These are phyloP conservation scores for Blastobotrys niveus DNA, from an alignment of 1,139 yeast species.

Conservation along the genomic window DNA sequence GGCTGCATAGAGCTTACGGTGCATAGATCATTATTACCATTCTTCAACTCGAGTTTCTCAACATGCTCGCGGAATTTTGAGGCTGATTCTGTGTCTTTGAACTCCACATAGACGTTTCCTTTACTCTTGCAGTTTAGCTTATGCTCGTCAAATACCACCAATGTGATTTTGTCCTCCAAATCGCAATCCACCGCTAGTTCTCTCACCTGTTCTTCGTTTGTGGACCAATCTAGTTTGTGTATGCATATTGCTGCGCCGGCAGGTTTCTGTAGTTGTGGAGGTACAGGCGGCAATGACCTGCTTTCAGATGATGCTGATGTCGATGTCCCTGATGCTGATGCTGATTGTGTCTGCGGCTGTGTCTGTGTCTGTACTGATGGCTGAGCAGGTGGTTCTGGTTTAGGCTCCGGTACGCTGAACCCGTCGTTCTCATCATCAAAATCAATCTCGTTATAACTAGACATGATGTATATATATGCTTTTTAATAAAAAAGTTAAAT, in stretches of 20 bases:
- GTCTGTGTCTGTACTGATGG: constrained; percentile 1
- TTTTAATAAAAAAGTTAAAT: neutral
- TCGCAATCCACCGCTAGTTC: constrained; percentile 29
- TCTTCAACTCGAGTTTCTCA: neutral
- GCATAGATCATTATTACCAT: neutral
- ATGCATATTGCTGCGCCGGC: constrained; percentile 2
- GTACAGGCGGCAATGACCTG: neutral
- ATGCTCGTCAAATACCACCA: constrained; percentile 31
- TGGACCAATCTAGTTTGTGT: constrained; percentile 32
- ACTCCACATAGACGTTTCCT: constrained; percentile 26
- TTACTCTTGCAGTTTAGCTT: constrained; percentile 34
- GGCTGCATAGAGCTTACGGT: constrained; percentile 1
- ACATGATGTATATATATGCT: neutral
- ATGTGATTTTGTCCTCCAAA: constrained; percentile 23
- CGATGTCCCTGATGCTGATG: too few species aligned
- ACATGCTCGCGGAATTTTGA: constrained; percentile 4
- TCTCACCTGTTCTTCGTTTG: constrained; percentile 33
- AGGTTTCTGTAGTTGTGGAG: neutral
- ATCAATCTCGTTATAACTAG: constrained; percentile 24
- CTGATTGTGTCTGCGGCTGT: too few species aligned
- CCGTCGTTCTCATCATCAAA: constrained; percentile 28
- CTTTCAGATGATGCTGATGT: too few species aligned
- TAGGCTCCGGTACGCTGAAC: constrained; percentile 1
- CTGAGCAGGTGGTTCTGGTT: neutral
- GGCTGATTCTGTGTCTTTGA: constrained; percentile 18